A percentile compares a stretch with the other conserved stretches of the same genome.
Evolutionary conservation across 1,284 basidiomycete genomes (phyloP).

Genomic region (Pyrrhoderma lamaoense): DNA sequence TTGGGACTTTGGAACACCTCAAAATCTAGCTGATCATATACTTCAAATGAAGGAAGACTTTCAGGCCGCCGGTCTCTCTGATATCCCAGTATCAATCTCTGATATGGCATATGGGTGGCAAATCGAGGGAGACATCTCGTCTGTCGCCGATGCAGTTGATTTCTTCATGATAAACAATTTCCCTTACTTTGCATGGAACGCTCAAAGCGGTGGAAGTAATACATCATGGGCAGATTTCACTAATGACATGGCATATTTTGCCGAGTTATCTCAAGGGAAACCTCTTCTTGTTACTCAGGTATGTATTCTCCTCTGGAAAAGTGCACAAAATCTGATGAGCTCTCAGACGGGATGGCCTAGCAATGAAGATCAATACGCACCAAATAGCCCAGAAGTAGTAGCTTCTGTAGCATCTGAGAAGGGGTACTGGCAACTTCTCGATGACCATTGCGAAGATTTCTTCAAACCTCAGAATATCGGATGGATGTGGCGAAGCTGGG

Average conservation of each 20-base stretch:
- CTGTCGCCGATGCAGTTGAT: slow-evolving; percentile 14
- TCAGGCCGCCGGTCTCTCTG: slow-evolving; percentile 11
- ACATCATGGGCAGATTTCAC: slow-evolving; percentile 15
- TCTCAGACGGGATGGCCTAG: slow-evolving; percentile 19
- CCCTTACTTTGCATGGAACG: slow-evolving; percentile 17
- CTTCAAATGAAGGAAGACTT: slow-evolving; percentile 15
- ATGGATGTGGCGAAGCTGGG: slow-evolving; percentile 20
- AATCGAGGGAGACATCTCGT: slow-evolving; percentile 11
- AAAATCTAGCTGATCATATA: slow-evolving; percentile 15
- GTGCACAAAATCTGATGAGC: background rate
- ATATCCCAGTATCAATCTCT: slow-evolving; percentile 18
- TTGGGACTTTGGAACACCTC: slow-evolving; percentile 15
- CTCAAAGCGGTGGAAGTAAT: slow-evolving; percentile 13
- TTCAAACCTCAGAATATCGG: slow-evolving; percentile 18
- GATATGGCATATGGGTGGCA: slow-evolving; percentile 18
- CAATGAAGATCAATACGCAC: slow-evolving; percentile 15
- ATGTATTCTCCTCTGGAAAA: too few species aligned
- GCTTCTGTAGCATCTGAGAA: slow-evolving; percentile 14
- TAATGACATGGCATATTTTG: slow-evolving; percentile 15
- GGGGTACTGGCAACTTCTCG: slow-evolving; percentile 17
- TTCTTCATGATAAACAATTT: slow-evolving; percentile 20
- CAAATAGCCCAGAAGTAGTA: slow-evolving; percentile 16
- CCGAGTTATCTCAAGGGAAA: slow-evolving; percentile 16
- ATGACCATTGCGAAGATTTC: slow-evolving; percentile 17
- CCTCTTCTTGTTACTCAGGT: slow-evolving; percentile 18